Base-by-base conservation (phyloP, 108 stramenopile genomes). In the Craspedostauros australis region DNA sequence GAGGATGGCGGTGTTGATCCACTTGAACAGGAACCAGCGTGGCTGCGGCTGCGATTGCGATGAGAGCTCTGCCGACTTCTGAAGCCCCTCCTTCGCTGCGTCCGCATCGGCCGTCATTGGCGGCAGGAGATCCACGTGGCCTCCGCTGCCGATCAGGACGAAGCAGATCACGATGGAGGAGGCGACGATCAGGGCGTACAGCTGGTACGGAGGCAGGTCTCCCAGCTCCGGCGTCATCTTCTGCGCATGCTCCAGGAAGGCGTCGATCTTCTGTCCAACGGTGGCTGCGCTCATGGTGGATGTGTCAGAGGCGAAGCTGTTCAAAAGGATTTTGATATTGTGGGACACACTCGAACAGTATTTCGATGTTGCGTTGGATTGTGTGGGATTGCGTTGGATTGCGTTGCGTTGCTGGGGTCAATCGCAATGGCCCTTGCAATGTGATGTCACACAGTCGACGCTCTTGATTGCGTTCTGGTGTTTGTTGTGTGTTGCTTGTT, bases 21-120 rank as follows among this genome's bases (percentile, higher is more conserved):
- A 68, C 45, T 82, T 78, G 37, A 91, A 76, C 42, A 91, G 70
- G 64, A 81, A 71, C 88, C 88, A 91, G 8, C 14, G 48, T 2
- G 14, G 24, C n/a, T 12, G 57, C 12, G 16, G 42, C 5, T 9
- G 39, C 15, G 37, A 39, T 39, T 21, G 26, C 29, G 32, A 16
- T 37, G 28, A 26, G 5, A 49, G 47, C 15, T 26, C 11, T 11
- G 38, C 11, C 42, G 34, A 58, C 50, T n/a, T 15, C 40, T 25
- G 43, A 15, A 15, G 21, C 33, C 20, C 39, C 45, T 63, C 36
- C 34, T 57, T 31, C 37, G 19, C 30, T 29, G 46, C 26, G 26
- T 24, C 30, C 16, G 38, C 14, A 12, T 48, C 32, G 23, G 54
- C 66, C 5, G 34, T 44, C 6, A 11, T 19, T 19, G 16, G 34